Conservation (phyloP, 179 eudicot species). For the Spergularia azorica region DNA sequence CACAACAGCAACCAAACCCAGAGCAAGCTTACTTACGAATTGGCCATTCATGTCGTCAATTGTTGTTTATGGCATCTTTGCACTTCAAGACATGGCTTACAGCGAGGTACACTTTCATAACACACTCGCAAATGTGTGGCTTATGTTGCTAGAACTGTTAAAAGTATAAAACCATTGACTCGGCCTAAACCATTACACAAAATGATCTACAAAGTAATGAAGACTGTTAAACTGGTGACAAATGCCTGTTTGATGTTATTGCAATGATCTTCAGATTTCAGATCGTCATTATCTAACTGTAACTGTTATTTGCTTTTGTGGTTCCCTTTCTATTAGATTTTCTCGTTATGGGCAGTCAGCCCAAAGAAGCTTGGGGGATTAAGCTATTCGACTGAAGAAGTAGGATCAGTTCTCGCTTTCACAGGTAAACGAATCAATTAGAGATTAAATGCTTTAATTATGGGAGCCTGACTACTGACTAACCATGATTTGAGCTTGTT, state of each 20-base stretch:
- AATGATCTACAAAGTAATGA: no score
- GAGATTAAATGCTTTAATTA: no score
- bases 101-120: constrained; percentile 52
- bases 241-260: no score
- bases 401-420: constrained; percentile 63
- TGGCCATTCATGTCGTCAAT: constrained; percentile 89
- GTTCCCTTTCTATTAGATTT: constrained; percentile 43
- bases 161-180: no score
- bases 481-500: not conserved
- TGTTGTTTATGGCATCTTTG: constrained; percentile 72
- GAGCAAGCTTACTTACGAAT: constrained; percentile 55
- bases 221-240: no score
- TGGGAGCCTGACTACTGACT: not conserved
- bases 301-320: not conserved
- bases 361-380: constrained; percentile 74
- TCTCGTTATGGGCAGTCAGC: constrained; percentile 90
- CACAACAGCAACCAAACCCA: constrained; percentile 23
- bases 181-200: no score
- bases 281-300: no score
- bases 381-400: constrained; percentile 64
- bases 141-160: no score
- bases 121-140: not conserved
- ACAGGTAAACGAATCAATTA: constrained; percentile 48
- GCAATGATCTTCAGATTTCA: no score
- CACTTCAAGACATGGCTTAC: constrained; percentile 94